Evolutionary conservation across 208 protist species (phyloP).

Genomic region (Herpetomonas tarakana): DNA sequence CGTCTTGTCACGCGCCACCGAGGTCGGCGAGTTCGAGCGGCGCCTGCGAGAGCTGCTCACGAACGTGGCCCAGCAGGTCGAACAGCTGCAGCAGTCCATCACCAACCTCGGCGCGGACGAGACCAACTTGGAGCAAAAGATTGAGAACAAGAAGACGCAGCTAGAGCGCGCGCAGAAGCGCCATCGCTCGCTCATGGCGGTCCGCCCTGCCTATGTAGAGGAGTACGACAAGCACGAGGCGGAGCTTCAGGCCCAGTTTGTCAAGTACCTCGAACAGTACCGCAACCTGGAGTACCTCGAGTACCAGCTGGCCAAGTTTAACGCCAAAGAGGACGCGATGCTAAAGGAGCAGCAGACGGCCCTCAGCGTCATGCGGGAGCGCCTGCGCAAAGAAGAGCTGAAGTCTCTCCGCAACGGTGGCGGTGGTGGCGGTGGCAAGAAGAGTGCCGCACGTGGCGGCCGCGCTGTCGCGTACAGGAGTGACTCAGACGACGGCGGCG

Average conservation of each 20-base stretch:
- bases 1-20: slow-evolving; percentile 79
- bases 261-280: slow-evolving; percentile 92
- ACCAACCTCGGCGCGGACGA: slow-evolving; percentile 87
- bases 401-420: slow-evolving; percentile 69
- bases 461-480: too few relatives aligned
- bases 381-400: slow-evolving; percentile 85
- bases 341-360: slow-evolving; percentile 87
- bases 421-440: background rate
- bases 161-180: slow-evolving; percentile 92
- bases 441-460: slow-evolving; percentile 3
- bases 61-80: slow-evolving; percentile 73
- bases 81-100: slow-evolving; percentile 82
- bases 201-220: slow-evolving; percentile 92
- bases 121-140: slow-evolving; percentile 93
- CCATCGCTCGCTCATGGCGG: slow-evolving; percentile 81
- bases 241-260: slow-evolving; percentile 91
- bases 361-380: slow-evolving; percentile 87
- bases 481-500: slow-evolving; percentile 17
- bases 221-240: slow-evolving; percentile 93
- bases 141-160: slow-evolving; percentile 94
- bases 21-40: slow-evolving; percentile 91
- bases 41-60: slow-evolving; percentile 75
- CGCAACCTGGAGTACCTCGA: slow-evolving; percentile 94
- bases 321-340: slow-evolving; percentile 79
- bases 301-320: slow-evolving; percentile 85